Percentiles rank a stretch among this genome's conserved stretches.
Evolutionary conservation across 1,139 yeast species (phyloP).

Genomic region (Hyphopichia khmerensis): DNA sequence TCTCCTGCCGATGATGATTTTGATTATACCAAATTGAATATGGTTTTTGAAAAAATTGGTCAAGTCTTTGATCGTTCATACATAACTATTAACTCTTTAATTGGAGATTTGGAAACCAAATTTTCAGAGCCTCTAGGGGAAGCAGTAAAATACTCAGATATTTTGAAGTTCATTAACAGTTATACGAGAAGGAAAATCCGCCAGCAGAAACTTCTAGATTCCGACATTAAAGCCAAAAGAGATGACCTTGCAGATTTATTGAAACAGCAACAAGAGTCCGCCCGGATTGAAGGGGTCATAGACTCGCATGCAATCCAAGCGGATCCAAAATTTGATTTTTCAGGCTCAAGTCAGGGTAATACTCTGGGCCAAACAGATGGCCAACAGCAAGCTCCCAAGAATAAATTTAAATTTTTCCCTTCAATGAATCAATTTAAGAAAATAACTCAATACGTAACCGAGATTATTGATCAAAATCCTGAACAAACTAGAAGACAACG

Average conservation of each 20-base stretch:
- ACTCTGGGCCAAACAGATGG: constrained; percentile 4
- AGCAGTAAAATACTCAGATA: constrained; percentile 71
- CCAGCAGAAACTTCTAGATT: constrained; percentile 61
- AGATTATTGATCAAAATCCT: constrained; percentile 70
- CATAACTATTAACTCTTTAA: constrained; percentile 63
- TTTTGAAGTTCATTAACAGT: constrained; percentile 64
- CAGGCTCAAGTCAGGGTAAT: constrained; percentile 8
- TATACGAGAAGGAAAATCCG: constrained; percentile 68
- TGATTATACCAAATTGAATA: constrained; percentile 37
- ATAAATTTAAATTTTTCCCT: neutral
- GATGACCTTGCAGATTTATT: constrained; percentile 42
- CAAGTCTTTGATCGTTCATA: constrained; percentile 76
- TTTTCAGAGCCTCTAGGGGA: constrained; percentile 86
- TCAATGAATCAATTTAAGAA: constrained; percentile 35
- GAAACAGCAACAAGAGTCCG: constrained; percentile 40
- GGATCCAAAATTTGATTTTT: constrained; percentile 31
- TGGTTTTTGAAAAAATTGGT: constrained; percentile 65
- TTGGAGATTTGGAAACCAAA: constrained; percentile 66
- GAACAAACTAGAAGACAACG: constrained; percentile 61
- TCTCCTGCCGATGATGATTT: constrained; percentile 10
- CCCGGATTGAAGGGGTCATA: constrained; percentile 33
- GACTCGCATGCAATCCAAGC: constrained; percentile 25
- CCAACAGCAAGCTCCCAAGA: constrained; percentile 1
- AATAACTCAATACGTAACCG: constrained; percentile 62
- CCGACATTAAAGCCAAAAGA: constrained; percentile 48